Percentiles rank a stretch among this genome's conserved stretches.
Evolutionary conservation across 164 flowering plant species (phyloP).

Genomic region (Sextonia rubra): DNA sequence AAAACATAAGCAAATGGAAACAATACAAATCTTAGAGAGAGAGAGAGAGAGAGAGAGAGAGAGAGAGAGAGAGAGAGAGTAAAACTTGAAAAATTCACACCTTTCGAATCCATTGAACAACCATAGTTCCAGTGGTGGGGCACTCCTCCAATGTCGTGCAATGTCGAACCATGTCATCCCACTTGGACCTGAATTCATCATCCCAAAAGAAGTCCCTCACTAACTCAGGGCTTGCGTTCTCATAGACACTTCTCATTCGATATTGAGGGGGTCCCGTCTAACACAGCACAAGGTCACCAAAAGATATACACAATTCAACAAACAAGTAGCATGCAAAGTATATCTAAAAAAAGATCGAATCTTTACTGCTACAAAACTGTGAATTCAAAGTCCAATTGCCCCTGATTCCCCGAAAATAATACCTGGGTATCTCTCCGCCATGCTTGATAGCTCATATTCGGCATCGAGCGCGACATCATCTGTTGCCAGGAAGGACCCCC

Average conservation of each 20-base stretch:
- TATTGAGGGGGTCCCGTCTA: constrained; percentile 73
- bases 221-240: constrained; percentile 67
- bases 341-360: too few species aligned
- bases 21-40: background rate
- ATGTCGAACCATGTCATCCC: constrained; percentile 76
- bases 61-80: background rate
- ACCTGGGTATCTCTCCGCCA: constrained; percentile 64
- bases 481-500: constrained; percentile 81
- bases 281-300: background rate
- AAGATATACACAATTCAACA: too few species aligned
- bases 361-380: background rate
- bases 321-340: background rate
- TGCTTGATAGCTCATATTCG: constrained; percentile 73
- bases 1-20: background rate
- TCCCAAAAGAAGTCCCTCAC: constrained; percentile 89
- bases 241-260: constrained; percentile 59
- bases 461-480: constrained; percentile 73
- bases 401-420: constrained; percentile 26
- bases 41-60: constrained; percentile 10
- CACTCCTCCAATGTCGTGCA: constrained; percentile 49
- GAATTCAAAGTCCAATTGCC: background rate
- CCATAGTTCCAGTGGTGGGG: constrained; percentile 58
- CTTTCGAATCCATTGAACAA: constrained; percentile 76
- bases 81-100: constrained; percentile 19
- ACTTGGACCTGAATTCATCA: constrained; percentile 55